Percentiles rank a stretch among this genome's conserved stretches.
Conservation (phyloP, 768 basidiomycete species). For the Xerocomellus chrysenteron region DNA sequence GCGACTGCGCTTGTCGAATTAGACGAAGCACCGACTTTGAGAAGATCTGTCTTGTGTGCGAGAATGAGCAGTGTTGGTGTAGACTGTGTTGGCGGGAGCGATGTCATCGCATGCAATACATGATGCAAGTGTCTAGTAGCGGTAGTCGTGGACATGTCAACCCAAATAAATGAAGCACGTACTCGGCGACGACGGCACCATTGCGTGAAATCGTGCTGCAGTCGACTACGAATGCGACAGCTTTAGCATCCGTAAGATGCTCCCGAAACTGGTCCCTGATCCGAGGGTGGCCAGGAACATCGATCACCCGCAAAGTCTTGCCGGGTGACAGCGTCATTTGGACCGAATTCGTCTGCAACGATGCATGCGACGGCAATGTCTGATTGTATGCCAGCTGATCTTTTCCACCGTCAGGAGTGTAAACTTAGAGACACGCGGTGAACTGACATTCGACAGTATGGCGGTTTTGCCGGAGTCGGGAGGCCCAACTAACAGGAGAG, state of each 20-base stretch:
- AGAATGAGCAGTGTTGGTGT: constrained; percentile 64
- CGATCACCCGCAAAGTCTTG: constrained; percentile 56
- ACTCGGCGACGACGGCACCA: constrained; percentile 78
- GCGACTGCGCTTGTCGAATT: constrained; percentile 47
- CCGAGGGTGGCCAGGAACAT: constrained; percentile 85
- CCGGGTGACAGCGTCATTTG: constrained; percentile 42
- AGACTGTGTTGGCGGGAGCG: constrained; percentile 67
- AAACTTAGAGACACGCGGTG: background rate
- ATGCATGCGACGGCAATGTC: constrained; percentile 68
- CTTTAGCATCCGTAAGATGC: constrained; percentile 59
- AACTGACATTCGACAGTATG: constrained; percentile 65
- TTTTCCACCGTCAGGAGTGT: constrained; percentile 13
- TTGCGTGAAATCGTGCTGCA: constrained; percentile 76
- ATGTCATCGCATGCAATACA: constrained; percentile 66
- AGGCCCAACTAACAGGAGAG: constrained; percentile 74
- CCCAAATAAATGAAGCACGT: constrained; percentile 30
- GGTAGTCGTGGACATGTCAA: constrained; percentile 1
- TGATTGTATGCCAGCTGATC: constrained; percentile 63
- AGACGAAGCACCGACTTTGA: constrained; percentile 46
- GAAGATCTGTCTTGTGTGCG: constrained; percentile 75
- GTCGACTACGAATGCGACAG: constrained; percentile 77
- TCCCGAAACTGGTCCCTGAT: constrained; percentile 73
- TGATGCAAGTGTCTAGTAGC: constrained; percentile 65
- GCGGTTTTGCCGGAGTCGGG: constrained; percentile 82
- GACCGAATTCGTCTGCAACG: constrained; percentile 70